Evolutionary conservation across 2,329 filamentous ascomycete species (phyloP).

Genomic region (Intubia oerlemansii): DNA sequence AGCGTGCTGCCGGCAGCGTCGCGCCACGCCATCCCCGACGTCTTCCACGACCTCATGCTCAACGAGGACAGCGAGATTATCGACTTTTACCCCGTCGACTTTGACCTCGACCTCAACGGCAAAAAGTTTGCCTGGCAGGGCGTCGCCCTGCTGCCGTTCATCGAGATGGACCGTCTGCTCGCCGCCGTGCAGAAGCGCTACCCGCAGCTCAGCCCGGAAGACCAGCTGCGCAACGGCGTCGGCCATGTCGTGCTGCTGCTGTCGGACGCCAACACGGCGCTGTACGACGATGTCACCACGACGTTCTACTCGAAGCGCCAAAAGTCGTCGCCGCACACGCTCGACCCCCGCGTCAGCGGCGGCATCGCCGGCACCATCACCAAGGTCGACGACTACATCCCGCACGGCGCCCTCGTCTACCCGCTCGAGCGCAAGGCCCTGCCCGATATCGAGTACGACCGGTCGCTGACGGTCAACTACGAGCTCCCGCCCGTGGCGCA

Average conservation of each 20-base stretch:
- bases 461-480: constrained; percentile 74
- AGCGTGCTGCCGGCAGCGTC: constrained; percentile 88
- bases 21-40: constrained; percentile 68
- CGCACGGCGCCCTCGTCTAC: constrained; percentile 61
- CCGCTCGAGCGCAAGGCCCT: constrained; percentile 51
- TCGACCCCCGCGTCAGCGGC: constrained; percentile 55
- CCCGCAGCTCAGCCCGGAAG: constrained; percentile 54
- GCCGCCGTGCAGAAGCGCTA: constrained; percentile 69
- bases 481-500: constrained; percentile 53
- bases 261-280: constrained; percentile 53
- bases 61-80: constrained; percentile 77
- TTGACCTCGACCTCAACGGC: constrained; percentile 81
- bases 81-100: constrained; percentile 93
- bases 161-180: constrained; percentile 74
- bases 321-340: constrained; percentile 39
- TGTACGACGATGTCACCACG: constrained; percentile 68
- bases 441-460: constrained; percentile 65
- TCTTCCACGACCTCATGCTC: constrained; percentile 83
- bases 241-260: constrained; percentile 70
- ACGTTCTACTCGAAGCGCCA: constrained; percentile 89
- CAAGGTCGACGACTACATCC: constrained; percentile 67
- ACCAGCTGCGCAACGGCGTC: constrained; percentile 54
- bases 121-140: constrained; percentile 99
- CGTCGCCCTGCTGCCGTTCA: constrained; percentile 82
- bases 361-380: constrained; percentile 63